phyloP scores from a whole-genome alignment of 108 stramenopile genomes.

The Nitzschia sp. region DNA sequence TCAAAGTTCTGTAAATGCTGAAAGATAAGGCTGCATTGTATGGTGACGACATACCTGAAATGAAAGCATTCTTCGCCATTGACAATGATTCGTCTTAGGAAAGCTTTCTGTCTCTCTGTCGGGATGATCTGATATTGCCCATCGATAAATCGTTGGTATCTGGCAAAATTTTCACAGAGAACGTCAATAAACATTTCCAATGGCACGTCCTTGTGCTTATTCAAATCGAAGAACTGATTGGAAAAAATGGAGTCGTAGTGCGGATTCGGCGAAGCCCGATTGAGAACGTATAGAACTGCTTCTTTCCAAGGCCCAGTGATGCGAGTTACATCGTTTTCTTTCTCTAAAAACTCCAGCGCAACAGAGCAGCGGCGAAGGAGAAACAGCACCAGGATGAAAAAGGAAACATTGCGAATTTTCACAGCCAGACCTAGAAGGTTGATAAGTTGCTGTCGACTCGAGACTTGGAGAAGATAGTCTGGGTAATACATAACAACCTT shows the following conservation, averaged over 20 bases:
- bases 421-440: slow-evolving; percentile 31
- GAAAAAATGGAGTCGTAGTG: slow-evolving; percentile 32
- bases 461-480: slow-evolving; percentile 36
- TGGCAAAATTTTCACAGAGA: slow-evolving; percentile 27
- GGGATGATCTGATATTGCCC: slow-evolving; percentile 34
- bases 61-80: slow-evolving; percentile 29
- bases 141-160: slow-evolving; percentile 31
- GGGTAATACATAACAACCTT: slow-evolving; percentile 37
- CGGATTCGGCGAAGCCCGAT: slow-evolving; percentile 4
- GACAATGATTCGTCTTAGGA: slow-evolving; percentile 34
- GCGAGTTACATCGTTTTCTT: slow-evolving; percentile 13
- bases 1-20: no score
- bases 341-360: slow-evolving; percentile 27
- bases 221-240: slow-evolving; percentile 33
- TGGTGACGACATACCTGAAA: slow-evolving; percentile 33
- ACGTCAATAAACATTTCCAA: slow-evolving; percentile 25
- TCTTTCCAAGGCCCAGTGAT: slow-evolving; percentile 36
- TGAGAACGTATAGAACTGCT: slow-evolving; percentile 32
- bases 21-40: no score
- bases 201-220: slow-evolving; percentile 20
- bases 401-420: slow-evolving; percentile 30
- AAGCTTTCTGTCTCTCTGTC: slow-evolving; percentile 25
- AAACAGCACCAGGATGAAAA: slow-evolving; percentile 33
- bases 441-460: slow-evolving; percentile 30
- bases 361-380: slow-evolving; percentile 27